These are phyloP conservation scores for Beauveria varroae DNA, from an alignment of 2,329 filamentous ascomycete species.

Conservation along the genomic window DNA sequence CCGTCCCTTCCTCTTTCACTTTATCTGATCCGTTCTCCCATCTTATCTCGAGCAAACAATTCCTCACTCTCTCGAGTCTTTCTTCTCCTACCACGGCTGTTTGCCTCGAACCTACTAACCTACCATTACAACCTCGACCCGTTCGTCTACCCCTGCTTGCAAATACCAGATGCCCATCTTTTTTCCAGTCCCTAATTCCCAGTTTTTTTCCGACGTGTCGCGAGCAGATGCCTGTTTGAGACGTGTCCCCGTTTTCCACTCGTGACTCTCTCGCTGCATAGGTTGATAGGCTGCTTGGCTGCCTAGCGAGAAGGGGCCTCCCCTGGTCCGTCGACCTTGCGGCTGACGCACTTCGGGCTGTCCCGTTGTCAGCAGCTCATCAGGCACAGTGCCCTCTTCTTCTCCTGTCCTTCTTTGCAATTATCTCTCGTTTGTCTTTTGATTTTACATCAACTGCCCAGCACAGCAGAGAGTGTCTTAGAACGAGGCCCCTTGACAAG, in stretches of 20 bases:
- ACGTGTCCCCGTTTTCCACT: not conserved
- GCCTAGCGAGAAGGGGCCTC: not conserved
- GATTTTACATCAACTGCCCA: not conserved
- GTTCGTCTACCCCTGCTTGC: not conserved
- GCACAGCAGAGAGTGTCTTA: not conserved
- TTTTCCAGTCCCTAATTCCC: not conserved
- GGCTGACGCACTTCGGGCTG: constrained; percentile 8
- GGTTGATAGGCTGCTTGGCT: not conserved
- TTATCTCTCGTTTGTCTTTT: not conserved
- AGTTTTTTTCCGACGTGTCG: not conserved
- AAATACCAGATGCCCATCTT: not conserved
- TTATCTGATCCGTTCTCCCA: constrained; percentile 4
- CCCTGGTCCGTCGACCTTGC: not conserved
- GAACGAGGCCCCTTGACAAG: not conserved
- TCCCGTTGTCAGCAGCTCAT: not conserved
- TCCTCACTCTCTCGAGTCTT: not conserved
- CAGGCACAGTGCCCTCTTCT: not conserved
- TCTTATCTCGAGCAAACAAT: constrained; percentile 5
- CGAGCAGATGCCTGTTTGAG: not conserved
- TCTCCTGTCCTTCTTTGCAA: not conserved
- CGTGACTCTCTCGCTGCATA: not conserved
- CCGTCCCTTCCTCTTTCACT: not conserved
- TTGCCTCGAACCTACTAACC: not conserved
- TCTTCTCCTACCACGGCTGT: not conserved
- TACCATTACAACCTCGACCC: not conserved